Percentiles rank a stretch among this genome's conserved stretches.
Evolutionary conservation across 2,329 filamentous ascomycete species (phyloP).

Genomic region (Reticulascus tulasneorum): DNA sequence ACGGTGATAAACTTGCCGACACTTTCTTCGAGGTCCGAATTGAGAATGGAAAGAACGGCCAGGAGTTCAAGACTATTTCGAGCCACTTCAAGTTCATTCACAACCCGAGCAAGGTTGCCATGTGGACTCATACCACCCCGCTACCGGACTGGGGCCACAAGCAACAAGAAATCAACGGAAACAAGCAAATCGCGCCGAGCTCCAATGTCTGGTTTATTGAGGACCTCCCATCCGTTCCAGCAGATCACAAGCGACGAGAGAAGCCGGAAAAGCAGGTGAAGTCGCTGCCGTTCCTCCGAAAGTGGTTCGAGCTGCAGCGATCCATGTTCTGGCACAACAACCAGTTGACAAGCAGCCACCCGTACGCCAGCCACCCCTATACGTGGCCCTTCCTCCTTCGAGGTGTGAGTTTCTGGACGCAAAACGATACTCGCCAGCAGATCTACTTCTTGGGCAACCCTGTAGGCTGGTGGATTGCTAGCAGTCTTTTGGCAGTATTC

Average conservation of each 20-base stretch:
- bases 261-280: slow-evolving; percentile 79
- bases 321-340: slow-evolving; percentile 99
- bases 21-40: slow-evolving; percentile 91
- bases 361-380: slow-evolving; percentile 90
- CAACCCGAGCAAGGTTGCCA: slow-evolving; percentile 89
- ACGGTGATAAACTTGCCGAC: slow-evolving; percentile 74
- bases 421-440: slow-evolving; percentile 89
- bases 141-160: slow-evolving; percentile 97
- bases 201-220: slow-evolving; percentile 96
- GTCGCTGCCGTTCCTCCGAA: slow-evolving; percentile 79
- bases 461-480: slow-evolving; percentile 94
- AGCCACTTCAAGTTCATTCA: slow-evolving; percentile 96
- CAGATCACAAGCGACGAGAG: slow-evolving; percentile 67
- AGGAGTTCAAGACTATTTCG: slow-evolving; percentile 86
- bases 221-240: slow-evolving; percentile 75
- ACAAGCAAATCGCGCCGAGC: slow-evolving; percentile 86
- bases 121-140: slow-evolving; percentile 96
- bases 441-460: slow-evolving; percentile 99
- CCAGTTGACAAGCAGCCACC: slow-evolving; percentile 93
- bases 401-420: slow-evolving; percentile 98
- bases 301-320: slow-evolving; percentile 94
- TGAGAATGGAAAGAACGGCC: slow-evolving; percentile 74
- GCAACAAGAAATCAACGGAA: slow-evolving; percentile 98
- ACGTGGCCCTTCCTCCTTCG: slow-evolving; percentile 97
- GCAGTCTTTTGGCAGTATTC: slow-evolving; percentile 88